Conservation (phyloP, 2,329 filamentous ascomycete species). For the Xylariaceae sp. region DNA sequence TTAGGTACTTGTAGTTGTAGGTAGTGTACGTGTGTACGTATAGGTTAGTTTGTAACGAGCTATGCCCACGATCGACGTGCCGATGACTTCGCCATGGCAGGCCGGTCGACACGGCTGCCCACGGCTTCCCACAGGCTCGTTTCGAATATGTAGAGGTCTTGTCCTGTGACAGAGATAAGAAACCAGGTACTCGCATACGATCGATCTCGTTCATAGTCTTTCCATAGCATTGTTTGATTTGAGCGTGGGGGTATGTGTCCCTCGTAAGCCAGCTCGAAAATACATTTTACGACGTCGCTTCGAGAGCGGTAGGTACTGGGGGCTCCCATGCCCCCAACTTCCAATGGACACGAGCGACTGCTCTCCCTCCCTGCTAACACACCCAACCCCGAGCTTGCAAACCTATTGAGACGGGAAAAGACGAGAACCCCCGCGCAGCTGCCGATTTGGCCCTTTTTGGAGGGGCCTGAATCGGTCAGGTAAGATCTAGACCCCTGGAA, state of each 20-base stretch:
- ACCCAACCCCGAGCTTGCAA: neutral
- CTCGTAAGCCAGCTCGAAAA: neutral
- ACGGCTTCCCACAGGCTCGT: too few relatives aligned
- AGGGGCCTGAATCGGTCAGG: neutral
- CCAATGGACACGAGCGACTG: constrained; percentile 5
- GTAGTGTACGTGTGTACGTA: neutral
- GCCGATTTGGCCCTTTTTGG: neutral
- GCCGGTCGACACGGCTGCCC: too few relatives aligned
- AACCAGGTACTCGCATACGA: too few relatives aligned
- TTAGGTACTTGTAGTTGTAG: neutral
- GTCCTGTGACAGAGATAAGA: too few relatives aligned
- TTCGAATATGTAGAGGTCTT: too few relatives aligned
- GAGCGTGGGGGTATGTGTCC: neutral
- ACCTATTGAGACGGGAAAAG: neutral
- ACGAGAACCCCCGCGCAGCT: neutral
- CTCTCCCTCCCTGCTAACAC: constrained; percentile 1
- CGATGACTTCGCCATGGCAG: neutral
- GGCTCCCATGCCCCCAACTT: too few relatives aligned
- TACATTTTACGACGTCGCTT: neutral
- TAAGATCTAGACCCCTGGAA: neutral
- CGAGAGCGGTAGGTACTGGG: too few relatives aligned
- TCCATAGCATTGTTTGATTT: neutral
- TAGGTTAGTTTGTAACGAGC: too few relatives aligned
- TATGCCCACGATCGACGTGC: too few relatives aligned
- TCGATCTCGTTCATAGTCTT: too few relatives aligned